Evolutionary conservation across 108 stramenopile species (phyloP), one percentile per base, ranked within the genome.

Genomic region (Fistulifera pelliculosa): DNA sequence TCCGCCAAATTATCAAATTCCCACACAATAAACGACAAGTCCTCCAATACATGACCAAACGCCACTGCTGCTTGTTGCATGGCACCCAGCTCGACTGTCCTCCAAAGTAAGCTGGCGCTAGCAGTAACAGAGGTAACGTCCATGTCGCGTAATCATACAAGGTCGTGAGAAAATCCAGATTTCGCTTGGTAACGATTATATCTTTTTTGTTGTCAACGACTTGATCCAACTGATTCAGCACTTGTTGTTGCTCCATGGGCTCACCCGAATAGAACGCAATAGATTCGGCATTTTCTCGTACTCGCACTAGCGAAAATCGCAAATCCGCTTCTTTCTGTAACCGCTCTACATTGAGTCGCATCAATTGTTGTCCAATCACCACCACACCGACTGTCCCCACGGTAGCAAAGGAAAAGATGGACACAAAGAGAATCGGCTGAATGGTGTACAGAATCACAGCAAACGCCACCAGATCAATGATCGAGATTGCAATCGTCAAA

Each of bases 121-220:
- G 83, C 12, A 94, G 86, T 2, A 72, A 68, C 11, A 87, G 80
- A 23, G 93, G 93, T 15, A 94, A 69, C 23, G 91, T 77, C 77
- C 87, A 83, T 4, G 81, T 70, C 12, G 87, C 60, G 53, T 83
- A 93, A 12, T 82, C 76, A 58, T 94, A 94, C 19, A 59, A 49
- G 19, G 79, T 76, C 4, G 92, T 94, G 61, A 94, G 90, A 54
- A 89, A 85, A 57, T 94, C 92, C 19, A 94, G 64, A 63, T 90
- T 85, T 39, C 92, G 45, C 61, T 82, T 68, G 10, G 78, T 68
- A 1, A 51, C 60, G 49, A 85, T 88, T 13, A 90, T 73, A 2
- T 84, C 70, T 15, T 62, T n/a, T n/a, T 57, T 55, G 44, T 86
- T 90, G 15, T 70, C 73, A 0, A 94, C 47, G 2, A 88, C 87